Percentiles rank a stretch among this genome's conserved stretches.
Evolutionary conservation across 2,329 filamentous ascomycete genomes (phyloP).

Genomic region (Alternaria gaisen): DNA sequence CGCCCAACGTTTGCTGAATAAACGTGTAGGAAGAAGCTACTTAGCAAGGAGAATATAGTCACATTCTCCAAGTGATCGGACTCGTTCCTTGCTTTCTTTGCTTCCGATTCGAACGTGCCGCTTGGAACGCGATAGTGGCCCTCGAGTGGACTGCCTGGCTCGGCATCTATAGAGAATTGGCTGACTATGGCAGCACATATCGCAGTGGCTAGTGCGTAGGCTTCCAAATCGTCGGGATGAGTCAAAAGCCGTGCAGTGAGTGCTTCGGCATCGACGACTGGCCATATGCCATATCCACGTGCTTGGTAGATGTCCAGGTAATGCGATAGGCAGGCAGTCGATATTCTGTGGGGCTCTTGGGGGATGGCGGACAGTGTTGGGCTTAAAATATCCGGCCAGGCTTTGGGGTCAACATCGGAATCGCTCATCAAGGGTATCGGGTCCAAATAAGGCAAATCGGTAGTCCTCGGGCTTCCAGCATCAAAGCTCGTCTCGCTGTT

Average conservation of each 20-base stretch:
- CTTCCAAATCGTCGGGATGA: constrained; percentile 42
- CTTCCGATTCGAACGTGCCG: constrained; percentile 41
- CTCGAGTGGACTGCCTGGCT: constrained; percentile 43
- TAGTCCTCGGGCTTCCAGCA: constrained; percentile 38
- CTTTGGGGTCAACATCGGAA: constrained; percentile 26
- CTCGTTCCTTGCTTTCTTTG: constrained; percentile 37
- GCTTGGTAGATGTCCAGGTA: constrained; percentile 45
- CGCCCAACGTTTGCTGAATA: constrained; percentile 48
- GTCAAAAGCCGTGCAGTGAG: constrained; percentile 45
- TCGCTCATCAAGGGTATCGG: constrained; percentile 33
- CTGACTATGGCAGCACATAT: constrained; percentile 48
- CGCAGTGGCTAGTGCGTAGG: constrained; percentile 43
- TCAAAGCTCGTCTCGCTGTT: constrained; percentile 47
- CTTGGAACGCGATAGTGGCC: constrained; percentile 46
- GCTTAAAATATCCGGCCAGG: constrained; percentile 39
- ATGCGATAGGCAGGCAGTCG: constrained; percentile 43
- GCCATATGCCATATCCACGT: constrained; percentile 47
- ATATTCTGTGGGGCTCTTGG: constrained; percentile 39
- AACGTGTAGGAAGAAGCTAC: constrained; percentile 48
- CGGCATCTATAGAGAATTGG: constrained; percentile 46
- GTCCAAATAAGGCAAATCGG: constrained; percentile 39
- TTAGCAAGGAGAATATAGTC: constrained; percentile 40
- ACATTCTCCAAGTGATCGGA: constrained; percentile 45
- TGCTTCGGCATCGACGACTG: constrained; percentile 45
- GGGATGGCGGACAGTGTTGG: constrained; percentile 24